Conservation (phyloP, 768 basidiomycete genomes). For the Suillus variegatus region DNA sequence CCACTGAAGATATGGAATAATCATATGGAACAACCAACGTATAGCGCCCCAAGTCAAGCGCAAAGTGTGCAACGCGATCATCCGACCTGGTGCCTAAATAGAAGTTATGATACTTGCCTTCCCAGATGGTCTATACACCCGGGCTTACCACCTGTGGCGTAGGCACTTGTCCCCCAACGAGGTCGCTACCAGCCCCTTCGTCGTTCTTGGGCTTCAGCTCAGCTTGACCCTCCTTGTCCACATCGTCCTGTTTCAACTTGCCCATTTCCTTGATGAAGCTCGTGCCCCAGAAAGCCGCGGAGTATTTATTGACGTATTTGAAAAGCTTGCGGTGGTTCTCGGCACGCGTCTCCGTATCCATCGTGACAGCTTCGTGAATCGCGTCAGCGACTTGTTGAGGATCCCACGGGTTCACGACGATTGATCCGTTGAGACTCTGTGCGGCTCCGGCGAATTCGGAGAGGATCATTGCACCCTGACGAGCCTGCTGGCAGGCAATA, state of each 20-base stretch:
- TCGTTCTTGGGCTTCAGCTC: slow-evolving; percentile 36
- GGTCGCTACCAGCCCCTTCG: slow-evolving; percentile 38
- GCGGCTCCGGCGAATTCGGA: slow-evolving; percentile 99
- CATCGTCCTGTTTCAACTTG: slow-evolving; percentile 48
- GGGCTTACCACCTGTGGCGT: slow-evolving; percentile 37
- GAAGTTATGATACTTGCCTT: slow-evolving; percentile 30
- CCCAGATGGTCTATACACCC: slow-evolving; percentile 27
- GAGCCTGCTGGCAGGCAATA: slow-evolving; percentile 89
- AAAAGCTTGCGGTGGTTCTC: slow-evolving; percentile 95
- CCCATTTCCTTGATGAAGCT: slow-evolving; percentile 88
- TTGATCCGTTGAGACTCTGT: slow-evolving; percentile 90
- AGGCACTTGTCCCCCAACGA: slow-evolving; percentile 40
- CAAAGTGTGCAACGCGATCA: slow-evolving; percentile 25
- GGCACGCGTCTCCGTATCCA: slow-evolving; percentile 78
- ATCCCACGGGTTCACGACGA: slow-evolving; percentile 99
- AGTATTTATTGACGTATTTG: slow-evolving; percentile 96
- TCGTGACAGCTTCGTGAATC: slow-evolving; percentile 94
- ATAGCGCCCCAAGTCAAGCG: slow-evolving; percentile 22
- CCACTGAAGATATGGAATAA: slow-evolving; percentile 39
- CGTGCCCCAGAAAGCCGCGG: slow-evolving; percentile 89
- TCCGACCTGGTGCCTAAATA: slow-evolving; percentile 29
- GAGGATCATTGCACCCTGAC: slow-evolving; percentile 95
- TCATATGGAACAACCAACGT: slow-evolving; percentile 39
- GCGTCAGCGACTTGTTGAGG: slow-evolving; percentile 97
- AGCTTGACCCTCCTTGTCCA: slow-evolving; percentile 35